A percentile compares a stretch with the other conserved stretches of the same genome.
Conservation (phyloP, 345 rosid genomes). For the Acer yangbiense region DNA sequence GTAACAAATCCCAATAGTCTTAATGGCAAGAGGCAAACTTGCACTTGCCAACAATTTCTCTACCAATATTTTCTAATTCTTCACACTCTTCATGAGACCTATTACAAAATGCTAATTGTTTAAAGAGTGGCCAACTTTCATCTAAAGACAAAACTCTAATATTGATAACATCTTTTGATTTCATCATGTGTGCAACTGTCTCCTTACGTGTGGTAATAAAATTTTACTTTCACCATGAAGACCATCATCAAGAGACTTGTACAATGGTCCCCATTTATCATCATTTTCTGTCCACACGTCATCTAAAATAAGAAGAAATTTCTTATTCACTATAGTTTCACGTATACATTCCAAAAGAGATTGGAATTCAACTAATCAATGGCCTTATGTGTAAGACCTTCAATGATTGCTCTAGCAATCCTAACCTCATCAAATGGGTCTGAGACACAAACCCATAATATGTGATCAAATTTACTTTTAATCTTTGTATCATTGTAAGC, state of each 20-base stretch:
- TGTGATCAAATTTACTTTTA: not conserved
- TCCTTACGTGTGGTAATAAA: constrained; percentile 21
- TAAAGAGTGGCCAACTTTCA: not conserved
- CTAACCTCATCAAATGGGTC: not conserved
- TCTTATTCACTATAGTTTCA: not conserved
- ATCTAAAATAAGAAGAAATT: constrained; percentile 25
- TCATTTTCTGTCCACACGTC: constrained; percentile 26
- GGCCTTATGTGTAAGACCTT: not conserved
- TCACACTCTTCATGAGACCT: not conserved
- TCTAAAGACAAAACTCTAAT: not conserved
- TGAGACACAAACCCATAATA: constrained; percentile 9
- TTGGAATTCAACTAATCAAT: not conserved
- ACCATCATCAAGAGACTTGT: not conserved
- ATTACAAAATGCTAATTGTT: not conserved
- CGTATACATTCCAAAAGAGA: not conserved
- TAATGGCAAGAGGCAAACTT: constrained; percentile 29
- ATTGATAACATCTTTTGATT: not conserved
- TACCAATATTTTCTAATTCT: constrained; percentile 11
- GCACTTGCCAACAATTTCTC: constrained; percentile 22
- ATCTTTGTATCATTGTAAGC: not conserved
- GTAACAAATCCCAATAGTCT: not conserved
- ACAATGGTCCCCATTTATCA: constrained; percentile 14
- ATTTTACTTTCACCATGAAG: constrained; percentile 8
- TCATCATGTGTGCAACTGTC: not conserved
- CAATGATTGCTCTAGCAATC: constrained; percentile 23